These are phyloP conservation scores for Fusarium virguliforme DNA, from an alignment of 2,329 filamentous ascomycete species.

Conservation along the genomic window DNA sequence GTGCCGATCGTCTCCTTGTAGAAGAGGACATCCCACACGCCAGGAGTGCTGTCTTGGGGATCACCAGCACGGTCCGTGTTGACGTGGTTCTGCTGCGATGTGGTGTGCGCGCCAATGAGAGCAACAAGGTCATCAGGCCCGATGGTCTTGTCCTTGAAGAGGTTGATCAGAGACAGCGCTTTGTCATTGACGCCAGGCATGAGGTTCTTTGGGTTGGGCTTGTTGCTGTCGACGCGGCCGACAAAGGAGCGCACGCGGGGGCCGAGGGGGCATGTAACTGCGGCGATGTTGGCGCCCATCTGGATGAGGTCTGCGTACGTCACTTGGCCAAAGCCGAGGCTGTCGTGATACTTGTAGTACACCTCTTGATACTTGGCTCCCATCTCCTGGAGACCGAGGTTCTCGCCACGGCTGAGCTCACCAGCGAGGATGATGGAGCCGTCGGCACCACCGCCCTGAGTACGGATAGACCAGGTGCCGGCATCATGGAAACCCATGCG, in stretches of 20 bases:
- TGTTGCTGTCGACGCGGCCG: constrained; percentile 64
- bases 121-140: constrained; percentile 66
- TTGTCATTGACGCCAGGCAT: constrained; percentile 62
- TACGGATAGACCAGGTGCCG: constrained; percentile 60
- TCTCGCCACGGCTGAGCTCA: constrained; percentile 60
- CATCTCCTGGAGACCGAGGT: constrained; percentile 65
- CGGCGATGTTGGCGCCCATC: constrained; percentile 66
- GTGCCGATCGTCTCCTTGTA: constrained; percentile 61
- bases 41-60: constrained; percentile 68
- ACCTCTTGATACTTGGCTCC: constrained; percentile 59
- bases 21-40: constrained; percentile 69
- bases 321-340: constrained; percentile 58
- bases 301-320: constrained; percentile 71
- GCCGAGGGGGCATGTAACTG: constrained; percentile 62
- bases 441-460: constrained; percentile 63
- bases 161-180: constrained; percentile 65
- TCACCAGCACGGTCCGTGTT: constrained; percentile 59
- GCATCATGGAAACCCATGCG: constrained; percentile 67
- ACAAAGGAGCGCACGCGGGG: constrained; percentile 68
- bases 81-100: constrained; percentile 65
- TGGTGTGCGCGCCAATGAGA: constrained; percentile 69
- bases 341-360: constrained; percentile 58
- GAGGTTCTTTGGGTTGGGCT: constrained; percentile 58
- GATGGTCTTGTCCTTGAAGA: constrained; percentile 70
- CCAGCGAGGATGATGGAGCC: constrained; percentile 61